Conservation (phyloP, 1,284 basidiomycete genomes). For the Malassezia yamatoensis region DNA sequence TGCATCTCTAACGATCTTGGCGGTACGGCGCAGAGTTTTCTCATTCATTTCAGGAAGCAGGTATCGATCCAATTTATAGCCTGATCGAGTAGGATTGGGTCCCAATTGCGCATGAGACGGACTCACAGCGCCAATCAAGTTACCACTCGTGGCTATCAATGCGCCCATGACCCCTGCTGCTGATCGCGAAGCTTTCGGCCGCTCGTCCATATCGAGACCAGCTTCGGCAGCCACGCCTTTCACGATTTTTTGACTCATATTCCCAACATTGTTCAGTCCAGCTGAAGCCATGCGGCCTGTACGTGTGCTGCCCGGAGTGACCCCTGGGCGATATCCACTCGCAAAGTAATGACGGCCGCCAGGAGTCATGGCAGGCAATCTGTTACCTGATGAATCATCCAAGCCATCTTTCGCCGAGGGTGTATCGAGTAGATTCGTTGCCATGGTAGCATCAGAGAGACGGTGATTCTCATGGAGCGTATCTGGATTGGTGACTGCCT, state of each 20-base stretch:
- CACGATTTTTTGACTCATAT: slow-evolving; percentile 19
- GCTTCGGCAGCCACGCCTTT: slow-evolving; percentile 36
- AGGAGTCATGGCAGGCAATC: neutral
- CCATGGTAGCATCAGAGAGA: neutral
- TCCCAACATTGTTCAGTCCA: neutral
- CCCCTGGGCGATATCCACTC: neutral
- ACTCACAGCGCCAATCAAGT: slow-evolving; percentile 49
- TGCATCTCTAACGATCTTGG: slow-evolving; percentile 43
- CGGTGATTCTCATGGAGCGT: neutral
- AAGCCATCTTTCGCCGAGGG: neutral
- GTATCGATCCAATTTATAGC: slow-evolving; percentile 60
- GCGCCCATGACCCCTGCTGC: slow-evolving; percentile 64
- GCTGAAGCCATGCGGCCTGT: neutral
- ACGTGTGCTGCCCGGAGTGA: neutral
- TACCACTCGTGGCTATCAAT: slow-evolving; percentile 63
- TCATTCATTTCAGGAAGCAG: slow-evolving; percentile 46
- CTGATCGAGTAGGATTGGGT: slow-evolving; percentile 60
- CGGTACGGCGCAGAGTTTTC: slow-evolving; percentile 42
- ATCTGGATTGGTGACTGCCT: neutral
- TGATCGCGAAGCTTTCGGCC: slow-evolving; percentile 55
- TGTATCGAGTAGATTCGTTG: neutral
- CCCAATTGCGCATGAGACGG: slow-evolving; percentile 51
- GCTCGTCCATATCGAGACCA: slow-evolving; percentile 41
- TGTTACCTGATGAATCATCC: too few species aligned
- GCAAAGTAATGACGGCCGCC: neutral